Base-by-base conservation (phyloP, 2,329 filamentous ascomycete species). In the Ambrosiella beaveri region DNA sequence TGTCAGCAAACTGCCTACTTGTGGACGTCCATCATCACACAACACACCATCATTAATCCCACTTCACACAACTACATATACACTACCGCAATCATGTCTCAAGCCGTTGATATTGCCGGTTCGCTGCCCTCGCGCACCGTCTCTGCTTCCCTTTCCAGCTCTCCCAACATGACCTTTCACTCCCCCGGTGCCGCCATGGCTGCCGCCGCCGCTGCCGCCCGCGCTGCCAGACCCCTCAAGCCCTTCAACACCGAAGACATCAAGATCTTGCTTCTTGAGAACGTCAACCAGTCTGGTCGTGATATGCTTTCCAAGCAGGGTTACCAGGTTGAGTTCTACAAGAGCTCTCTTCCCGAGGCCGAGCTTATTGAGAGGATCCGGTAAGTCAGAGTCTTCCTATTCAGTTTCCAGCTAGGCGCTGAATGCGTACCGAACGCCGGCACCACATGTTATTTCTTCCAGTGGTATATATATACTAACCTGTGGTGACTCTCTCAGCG, bases 281-380 rank as follows among this genome's bases (percentile, higher is more conserved):
- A 97, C 71, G 87, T 98, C 67, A 98, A 98, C 70, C 75, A 88
- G 71, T 88, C 88, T 27, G 93, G 93, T 12, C 80, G 82, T 65
- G 83, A 94, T 52, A 90, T 96, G 59, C 76, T 98, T 59, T 80
- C 73, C 59, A 76, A 74, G 59, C 90, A 98, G 71, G 93, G 93
- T 60, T 98, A 98, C 70, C 93, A 98, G 71, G 93, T 98, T 39
- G 93, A 98, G 72, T 80, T 82, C 54, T 73, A 91, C 63, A 98
- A 96, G 75, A 84, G 81, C 63, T 95, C 90, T 39, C 74, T 98
- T 59, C 84, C 88, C 0, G 93, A 98, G 69, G 88, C 93, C 65
- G 79, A 97, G 73, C 80, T 98, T 65, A 95, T 98, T 68, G 85
- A 95, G 74, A 98, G 95, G 78, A 98, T 98, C 68, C 80, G 82